Evolutionary conservation across 108 stramenopile species (phyloP), one percentile per base, ranked within the genome.

Genomic region (Craspedostauros australis): DNA sequence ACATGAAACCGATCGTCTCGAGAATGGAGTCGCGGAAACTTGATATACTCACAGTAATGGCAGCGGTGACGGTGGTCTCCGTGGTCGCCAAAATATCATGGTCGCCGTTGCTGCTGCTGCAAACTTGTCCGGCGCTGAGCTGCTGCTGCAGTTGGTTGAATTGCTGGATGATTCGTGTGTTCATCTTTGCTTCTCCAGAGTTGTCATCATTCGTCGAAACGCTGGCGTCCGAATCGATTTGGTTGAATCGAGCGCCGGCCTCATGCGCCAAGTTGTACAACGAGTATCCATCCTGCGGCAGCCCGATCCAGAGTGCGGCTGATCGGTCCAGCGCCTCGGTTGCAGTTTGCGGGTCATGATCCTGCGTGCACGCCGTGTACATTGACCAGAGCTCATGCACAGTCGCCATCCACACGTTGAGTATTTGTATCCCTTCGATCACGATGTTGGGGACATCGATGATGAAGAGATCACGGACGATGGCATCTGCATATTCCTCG

Each of bases 291-390:
- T 43, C 46, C 40, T 88, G 82, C 0, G 41, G 66, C 28, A 57
- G 67, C 16, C 90, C 90, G 54, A 80, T 62, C 80, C 80, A 91
- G 34, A 84, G 53, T 0, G 90, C 90, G 3, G 75, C 79, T 21
- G 90, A 79, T 32, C 39, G 60, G 49, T 91, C 90, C 33, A 91
- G 54, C 1, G 56, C 66, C 15, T 34, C 58, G 8, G 61, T n/a
- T 43, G 53, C 64, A n/a, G n/a, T n/a, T n/a, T n/a, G n/a, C 1
- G 50, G 30, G 14, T 46, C 39, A 7, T 14, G 22, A 29, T 70
- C 52, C 18, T 46, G 53, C 14, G 49, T 26, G 59, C 86, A 91
- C 9, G 70, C 30, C 5, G 36, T 29, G 34, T 78, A 37, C 20
- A 64, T 76, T 23, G 79, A 57, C 53, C 79, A 82, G 0, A 91